Conservation (phyloP, 768 basidiomycete genomes). For the Rubroboletus satanas region DNA sequence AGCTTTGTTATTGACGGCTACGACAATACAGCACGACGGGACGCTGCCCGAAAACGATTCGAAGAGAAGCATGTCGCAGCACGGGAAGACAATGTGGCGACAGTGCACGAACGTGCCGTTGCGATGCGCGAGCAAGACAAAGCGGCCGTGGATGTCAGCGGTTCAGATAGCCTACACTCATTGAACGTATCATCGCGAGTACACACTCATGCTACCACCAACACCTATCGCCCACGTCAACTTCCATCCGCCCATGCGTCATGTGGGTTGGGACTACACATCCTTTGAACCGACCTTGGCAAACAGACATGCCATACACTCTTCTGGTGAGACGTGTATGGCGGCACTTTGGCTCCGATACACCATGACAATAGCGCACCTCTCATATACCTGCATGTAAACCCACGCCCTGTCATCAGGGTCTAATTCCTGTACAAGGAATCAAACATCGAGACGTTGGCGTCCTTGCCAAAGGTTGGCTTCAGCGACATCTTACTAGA, state of each 20-base stretch:
- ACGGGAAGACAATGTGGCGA: conserved; percentile 49
- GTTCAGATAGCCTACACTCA: no score
- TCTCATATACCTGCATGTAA: neutral
- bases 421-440: neutral
- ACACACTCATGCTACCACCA: neutral
- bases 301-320: neutral
- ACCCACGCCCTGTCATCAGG: no score
- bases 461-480: neutral
- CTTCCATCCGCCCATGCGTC: neutral
- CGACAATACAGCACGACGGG: no score
- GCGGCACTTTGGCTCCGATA: neutral
- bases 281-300: neutral
- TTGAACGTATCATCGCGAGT: neutral
- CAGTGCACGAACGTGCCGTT: conserved; percentile 50
- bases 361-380: neutral
- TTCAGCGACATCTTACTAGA: neutral
- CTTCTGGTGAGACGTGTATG: neutral
- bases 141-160: no score
- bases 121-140: no score
- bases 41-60: conserved; percentile 41
- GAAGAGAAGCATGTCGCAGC: conserved; percentile 44
- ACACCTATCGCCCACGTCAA: neutral
- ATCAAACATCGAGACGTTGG: neutral
- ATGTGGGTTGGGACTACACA: neutral
- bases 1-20: no score